phyloP scores from a whole-genome alignment of 495 filamentous ascomycete genomes.

The Daldinia vernicosa region DNA sequence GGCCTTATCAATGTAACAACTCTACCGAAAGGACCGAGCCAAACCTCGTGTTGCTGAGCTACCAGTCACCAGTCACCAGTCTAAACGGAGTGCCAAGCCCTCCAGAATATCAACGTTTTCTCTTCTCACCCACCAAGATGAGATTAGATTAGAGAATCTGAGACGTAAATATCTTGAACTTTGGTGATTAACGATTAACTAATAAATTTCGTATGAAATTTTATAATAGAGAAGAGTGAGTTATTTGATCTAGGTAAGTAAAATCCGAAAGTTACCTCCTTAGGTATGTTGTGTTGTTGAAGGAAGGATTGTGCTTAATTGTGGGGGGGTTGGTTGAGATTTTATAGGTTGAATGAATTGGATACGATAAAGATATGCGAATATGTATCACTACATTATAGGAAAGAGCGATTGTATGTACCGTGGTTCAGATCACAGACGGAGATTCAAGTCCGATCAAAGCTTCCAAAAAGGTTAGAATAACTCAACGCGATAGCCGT shows the following conservation, averaged over 20 bases:
- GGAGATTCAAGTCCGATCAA: background rate
- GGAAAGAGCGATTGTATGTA: background rate
- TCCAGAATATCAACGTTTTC: constrained; percentile 7
- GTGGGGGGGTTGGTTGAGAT: background rate
- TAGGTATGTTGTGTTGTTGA: background rate
- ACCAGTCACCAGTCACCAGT: constrained; percentile 29
- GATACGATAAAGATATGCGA: background rate
- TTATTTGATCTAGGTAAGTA: background rate
- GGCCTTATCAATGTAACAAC: constrained; percentile 29
- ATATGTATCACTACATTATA: background rate
- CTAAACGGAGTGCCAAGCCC: constrained; percentile 31
- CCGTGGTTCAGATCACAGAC: background rate
- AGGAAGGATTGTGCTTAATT: background rate
- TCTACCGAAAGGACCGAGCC: constrained; percentile 43
- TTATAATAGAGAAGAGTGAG: background rate
- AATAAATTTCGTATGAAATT: background rate
- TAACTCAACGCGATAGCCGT: background rate
- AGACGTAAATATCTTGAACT: background rate
- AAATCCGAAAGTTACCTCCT: background rate
- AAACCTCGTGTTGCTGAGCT: constrained; percentile 47
- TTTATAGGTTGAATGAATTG: background rate
- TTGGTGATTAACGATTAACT: background rate
- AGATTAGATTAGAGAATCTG: background rate
- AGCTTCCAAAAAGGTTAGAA: background rate
- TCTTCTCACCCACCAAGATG: background rate